Evolutionary conservation across 306 rosid genomes (phyloP).

Genomic region (Rubus idaeus): DNA sequence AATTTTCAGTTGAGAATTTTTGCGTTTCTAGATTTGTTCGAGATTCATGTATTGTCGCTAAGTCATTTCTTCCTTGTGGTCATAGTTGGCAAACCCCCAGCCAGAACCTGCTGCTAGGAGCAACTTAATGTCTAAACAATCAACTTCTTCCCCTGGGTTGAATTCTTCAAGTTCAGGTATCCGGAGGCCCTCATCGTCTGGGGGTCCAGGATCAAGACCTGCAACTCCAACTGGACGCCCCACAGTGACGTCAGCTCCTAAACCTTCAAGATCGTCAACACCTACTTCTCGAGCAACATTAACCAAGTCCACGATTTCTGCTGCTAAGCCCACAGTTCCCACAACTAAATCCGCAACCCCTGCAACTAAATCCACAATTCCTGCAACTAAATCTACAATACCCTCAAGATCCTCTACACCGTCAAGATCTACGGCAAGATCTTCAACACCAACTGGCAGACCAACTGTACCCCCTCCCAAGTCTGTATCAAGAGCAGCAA

Average conservation of each 20-base stretch:
- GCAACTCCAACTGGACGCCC: slow-evolving; percentile 83
- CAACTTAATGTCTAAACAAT: slow-evolving; percentile 60
- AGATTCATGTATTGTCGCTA: slow-evolving; percentile 20
- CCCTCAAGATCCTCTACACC: slow-evolving; percentile 85
- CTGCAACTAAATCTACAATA: slow-evolving; percentile 49
- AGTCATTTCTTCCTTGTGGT: slow-evolving; percentile 39
- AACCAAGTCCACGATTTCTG: slow-evolving; percentile 51
- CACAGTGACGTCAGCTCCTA: slow-evolving; percentile 54
- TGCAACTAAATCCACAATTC: slow-evolving; percentile 38
- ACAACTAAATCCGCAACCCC: slow-evolving; percentile 41
- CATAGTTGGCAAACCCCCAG: slow-evolving; percentile 77
- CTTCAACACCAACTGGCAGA: slow-evolving; percentile 86
- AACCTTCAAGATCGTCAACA: slow-evolving; percentile 78
- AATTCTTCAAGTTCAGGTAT: slow-evolving; percentile 66
- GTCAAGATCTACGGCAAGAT: slow-evolving; percentile 71
- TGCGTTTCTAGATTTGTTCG: slow-evolving; percentile 21
- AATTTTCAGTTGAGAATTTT: slow-evolving; percentile 3
- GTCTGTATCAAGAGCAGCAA: slow-evolving; percentile 76
- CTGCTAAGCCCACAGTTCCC: slow-evolving; percentile 46
- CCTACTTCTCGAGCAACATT: slow-evolving; percentile 76
- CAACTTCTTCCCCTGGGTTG: slow-evolving; percentile 67
- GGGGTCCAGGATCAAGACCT: slow-evolving; percentile 89
- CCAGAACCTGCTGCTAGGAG: slow-evolving; percentile 57
- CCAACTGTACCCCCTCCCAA: slow-evolving; percentile 75
- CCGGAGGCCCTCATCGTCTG: slow-evolving; percentile 84